A percentile compares a stretch with the other conserved stretches of the same genome.
These are phyloP conservation scores for Ceriops zippeliana DNA, from an alignment of 345 rosid genomes.

Conservation along the genomic window DNA sequence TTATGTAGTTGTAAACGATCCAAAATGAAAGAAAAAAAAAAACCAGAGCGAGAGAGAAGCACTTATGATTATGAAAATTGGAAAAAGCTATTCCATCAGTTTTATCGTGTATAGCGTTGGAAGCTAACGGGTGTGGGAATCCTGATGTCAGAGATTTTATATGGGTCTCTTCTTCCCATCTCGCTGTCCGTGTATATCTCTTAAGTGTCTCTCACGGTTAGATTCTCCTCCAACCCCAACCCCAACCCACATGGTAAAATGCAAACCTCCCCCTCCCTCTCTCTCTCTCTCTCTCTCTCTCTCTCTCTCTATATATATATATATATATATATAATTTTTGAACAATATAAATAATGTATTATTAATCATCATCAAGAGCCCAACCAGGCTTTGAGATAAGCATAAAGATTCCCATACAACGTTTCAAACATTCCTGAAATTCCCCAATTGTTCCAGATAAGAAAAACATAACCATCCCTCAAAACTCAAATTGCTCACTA, in stretches of 20 bases:
- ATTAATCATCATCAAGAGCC: no score
- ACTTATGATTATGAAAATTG: constrained; percentile 13
- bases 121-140: constrained; percentile 37
- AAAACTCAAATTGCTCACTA: no score
- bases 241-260: no score
- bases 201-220: constrained; percentile 23
- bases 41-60: background rate
- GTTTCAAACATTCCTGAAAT: no score
- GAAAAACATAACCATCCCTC: no score
- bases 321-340: no score
- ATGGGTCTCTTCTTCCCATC: constrained; percentile 3
- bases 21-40: constrained; percentile 1
- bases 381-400: no score
- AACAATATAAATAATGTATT: no score
- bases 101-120: constrained; percentile 37
- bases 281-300: background rate
- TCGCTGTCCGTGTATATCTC: constrained; percentile 10
- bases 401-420: no score
- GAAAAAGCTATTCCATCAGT: constrained; percentile 13
- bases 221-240: constrained; percentile 23
- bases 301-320: background rate
- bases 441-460: no score
- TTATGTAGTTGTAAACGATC: constrained; percentile 20
- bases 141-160: constrained; percentile 32
- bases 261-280: background rate